Percentiles rank a stretch among this genome's conserved stretches.
Conservation (phyloP, 1,139 yeast species). For the Nakaseomyces nivariensis region DNA sequence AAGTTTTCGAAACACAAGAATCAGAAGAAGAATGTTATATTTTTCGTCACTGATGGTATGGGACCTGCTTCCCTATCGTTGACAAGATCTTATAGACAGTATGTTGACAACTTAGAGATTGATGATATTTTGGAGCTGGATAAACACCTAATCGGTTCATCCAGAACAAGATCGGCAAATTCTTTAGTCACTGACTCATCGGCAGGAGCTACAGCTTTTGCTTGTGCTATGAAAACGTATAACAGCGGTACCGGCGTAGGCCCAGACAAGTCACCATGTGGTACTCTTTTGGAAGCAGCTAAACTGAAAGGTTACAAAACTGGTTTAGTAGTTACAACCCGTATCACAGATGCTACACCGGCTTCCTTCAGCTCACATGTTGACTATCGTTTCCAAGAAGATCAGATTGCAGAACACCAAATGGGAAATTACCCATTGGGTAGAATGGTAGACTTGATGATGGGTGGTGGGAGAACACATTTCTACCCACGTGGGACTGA, state of each 20-base stretch:
- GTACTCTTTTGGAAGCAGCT: conserved; percentile 75
- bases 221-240: conserved; percentile 69
- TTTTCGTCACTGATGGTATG: conserved; percentile 88
- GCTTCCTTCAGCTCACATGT: conserved; percentile 79
- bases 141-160: conserved; percentile 58
- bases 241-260: conserved; percentile 80
- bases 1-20: not conserved
- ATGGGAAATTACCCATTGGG: conserved; percentile 73
- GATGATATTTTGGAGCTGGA: conserved; percentile 54
- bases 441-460: conserved; percentile 63
- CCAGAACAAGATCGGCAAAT: conserved; percentile 64
- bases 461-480: conserved; percentile 86
- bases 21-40: conserved; percentile 49
- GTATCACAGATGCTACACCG: conserved; percentile 82
- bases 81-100: conserved; percentile 62
- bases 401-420: conserved; percentile 76
- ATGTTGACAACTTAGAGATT: conserved; percentile 39
- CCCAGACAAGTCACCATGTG: conserved; percentile 55
- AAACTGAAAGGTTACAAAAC: conserved; percentile 67
- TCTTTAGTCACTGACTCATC: conserved; percentile 83
- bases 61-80: conserved; percentile 76
- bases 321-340: conserved; percentile 79
- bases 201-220: conserved; percentile 88
- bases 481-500: conserved; percentile 39
- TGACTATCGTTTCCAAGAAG: conserved; percentile 63